Evolutionary conservation across 495 filamentous ascomycete genomes (phyloP).

Genomic region (Xylaria curta): DNA sequence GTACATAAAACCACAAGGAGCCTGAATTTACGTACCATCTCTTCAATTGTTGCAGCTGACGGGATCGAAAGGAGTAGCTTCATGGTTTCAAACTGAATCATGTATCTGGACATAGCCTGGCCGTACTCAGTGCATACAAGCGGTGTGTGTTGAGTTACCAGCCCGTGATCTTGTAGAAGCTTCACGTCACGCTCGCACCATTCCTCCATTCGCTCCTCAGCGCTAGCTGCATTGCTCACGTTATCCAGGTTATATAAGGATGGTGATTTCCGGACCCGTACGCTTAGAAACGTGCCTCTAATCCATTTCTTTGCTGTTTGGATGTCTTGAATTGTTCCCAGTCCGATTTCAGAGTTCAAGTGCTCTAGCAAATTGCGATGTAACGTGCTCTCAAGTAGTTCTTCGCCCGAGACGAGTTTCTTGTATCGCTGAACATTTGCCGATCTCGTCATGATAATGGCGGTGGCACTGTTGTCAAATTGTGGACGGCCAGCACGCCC

Average conservation of each 20-base stretch:
- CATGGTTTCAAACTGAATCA: slow-evolving; percentile 92
- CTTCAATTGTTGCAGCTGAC: slow-evolving; percentile 63
- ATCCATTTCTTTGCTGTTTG: slow-evolving; percentile 84
- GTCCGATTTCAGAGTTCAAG: slow-evolving; percentile 89
- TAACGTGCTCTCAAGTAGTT: slow-evolving; percentile 85
- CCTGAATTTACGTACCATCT: slow-evolving; percentile 66
- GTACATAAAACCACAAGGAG: slow-evolving; percentile 43
- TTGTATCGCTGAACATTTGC: slow-evolving; percentile 77
- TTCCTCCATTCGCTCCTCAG: slow-evolving; percentile 73
- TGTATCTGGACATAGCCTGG: slow-evolving; percentile 91
- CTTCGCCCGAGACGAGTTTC: slow-evolving; percentile 80
- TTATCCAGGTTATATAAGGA: slow-evolving; percentile 70
- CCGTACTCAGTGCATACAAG: slow-evolving; percentile 80
- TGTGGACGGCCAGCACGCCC: slow-evolving; percentile 92
- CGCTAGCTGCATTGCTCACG: slow-evolving; percentile 51
- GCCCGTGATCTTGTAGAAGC: slow-evolving; percentile 64
- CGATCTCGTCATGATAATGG: slow-evolving; percentile 82
- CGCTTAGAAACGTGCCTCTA: slow-evolving; percentile 82
- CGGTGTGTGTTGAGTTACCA: slow-evolving; percentile 59
- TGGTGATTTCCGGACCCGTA: slow-evolving; percentile 82
- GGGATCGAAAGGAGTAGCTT: slow-evolving; percentile 70
- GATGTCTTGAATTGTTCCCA: slow-evolving; percentile 77
- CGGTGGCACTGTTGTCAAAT: slow-evolving; percentile 84
- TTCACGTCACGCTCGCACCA: slow-evolving; percentile 84
- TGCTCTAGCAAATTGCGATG: slow-evolving; percentile 91